Base-by-base conservation (phyloP, 2,329 filamentous ascomycete genomes). In the Epichloe typhina region DNA sequence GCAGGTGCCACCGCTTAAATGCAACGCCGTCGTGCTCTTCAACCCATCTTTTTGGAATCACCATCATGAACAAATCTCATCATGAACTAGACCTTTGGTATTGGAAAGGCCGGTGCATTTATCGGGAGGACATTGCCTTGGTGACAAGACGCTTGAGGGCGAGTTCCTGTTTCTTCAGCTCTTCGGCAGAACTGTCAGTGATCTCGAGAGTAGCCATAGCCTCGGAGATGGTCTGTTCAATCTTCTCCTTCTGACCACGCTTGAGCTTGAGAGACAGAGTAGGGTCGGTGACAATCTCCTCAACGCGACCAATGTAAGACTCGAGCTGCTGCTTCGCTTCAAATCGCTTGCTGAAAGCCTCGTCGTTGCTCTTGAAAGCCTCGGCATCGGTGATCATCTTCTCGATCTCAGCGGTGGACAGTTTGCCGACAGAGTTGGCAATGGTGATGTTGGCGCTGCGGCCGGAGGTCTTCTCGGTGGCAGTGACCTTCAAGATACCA, bases 151-250 rank as follows among this genome's bases (percentile, higher is more conserved):
- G 82, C 88, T 97, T 98, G 58, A 98, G 82, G 55, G 89, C 89
- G 60, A 98, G 79, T 80, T 98, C 93, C 84, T 96, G 95, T 88
- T 97, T 97, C 88, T 95, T 97, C 62, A 98, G 79, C 69, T 98
- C 93, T 63, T 98, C 94, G 55, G 89, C 86, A 56, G 76, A 74
- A 52, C 88, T 87, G 62, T 98, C 94, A 72, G 91, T 87, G 66
- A 98, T 76, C 83, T 98, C 93, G 58, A 98, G 86, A 74, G 94
- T 86, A 58, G 82, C 87, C 93, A 98, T 97, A 63, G 93, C 93
- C 64, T 98, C 93, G 72, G 85, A 91, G 62, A 98, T 87, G 61
- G 89, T 87, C 67, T 86, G 84, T 83, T 98, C 93, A 60, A 98
- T 96, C 86, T 95, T 97, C 75, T 96, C 90, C 86, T 95, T 95